Base-by-base conservation (phyloP, 176 grass and related monocot species). In the Musa itinerans region DNA sequence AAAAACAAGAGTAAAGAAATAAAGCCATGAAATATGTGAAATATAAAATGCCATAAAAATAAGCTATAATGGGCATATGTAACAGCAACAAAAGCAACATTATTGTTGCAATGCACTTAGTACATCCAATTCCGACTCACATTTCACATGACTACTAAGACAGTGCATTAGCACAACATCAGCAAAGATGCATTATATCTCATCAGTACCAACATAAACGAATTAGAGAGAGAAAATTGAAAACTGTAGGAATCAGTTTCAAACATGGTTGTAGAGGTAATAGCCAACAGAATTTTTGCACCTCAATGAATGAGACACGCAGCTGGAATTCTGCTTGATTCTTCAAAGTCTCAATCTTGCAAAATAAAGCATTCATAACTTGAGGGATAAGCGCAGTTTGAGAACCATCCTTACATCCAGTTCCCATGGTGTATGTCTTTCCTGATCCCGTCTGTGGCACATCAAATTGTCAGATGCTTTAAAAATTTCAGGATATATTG, bases 271-370 rank as follows among this genome's bases (percentile, higher is more conserved):
- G 50, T 53, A 22, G 7, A 72, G 48, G 19, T 50, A 15, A 4
- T 23, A 72, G 11, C 49, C 17, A 51, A 71, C 43, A 51, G 65
- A 71, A 51, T 55, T 54, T 11, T 64, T 70, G 23, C 81, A 99
- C 96, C 96, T 99, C 96, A 34, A 99, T 99, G 79, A 99, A 99
- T 11, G 96, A 99, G 11, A 99, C 85, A 0, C 85, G 82, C 70
- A 99, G 77, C 55, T 99, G 96, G 68, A 99, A 95, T 69, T 99
- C 96, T 4, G 91, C 86, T 95, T 99, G 96, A 57, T 56, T 81
- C 63, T 92, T 99, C 26, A 92, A 74, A 29, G 74, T 85, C 25
- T 92, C 90, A 64, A 95, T 89, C 84, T 86, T 99, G 52, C 85
- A 85, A 51, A 95, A 99, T 67, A 99, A 54, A 0, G 84, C 83